Evolutionary conservation across 2,329 filamentous ascomycete genomes (phyloP), one percentile per base, ranked within the genome.

Genomic region (Metarhizium album): DNA sequence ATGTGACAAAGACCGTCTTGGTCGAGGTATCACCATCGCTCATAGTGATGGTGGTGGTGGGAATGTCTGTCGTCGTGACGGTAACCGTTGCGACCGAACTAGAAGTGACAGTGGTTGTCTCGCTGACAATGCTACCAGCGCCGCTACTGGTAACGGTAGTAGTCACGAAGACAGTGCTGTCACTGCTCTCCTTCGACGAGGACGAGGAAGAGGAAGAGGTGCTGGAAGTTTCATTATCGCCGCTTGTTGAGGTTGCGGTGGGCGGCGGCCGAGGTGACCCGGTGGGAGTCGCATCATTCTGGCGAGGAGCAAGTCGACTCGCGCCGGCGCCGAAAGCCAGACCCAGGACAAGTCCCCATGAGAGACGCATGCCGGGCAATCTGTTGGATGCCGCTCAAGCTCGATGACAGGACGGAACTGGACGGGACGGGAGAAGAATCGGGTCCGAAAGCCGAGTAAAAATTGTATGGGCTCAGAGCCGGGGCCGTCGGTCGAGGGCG

Each of bases 41-140:
- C 51, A 58, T 63, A 47, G 69, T 71, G 49, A 70, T 61, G 49
- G 67, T 70, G 20, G 55, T 59, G 35, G 68, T 71, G 45, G 58
- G 54, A 54, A 69, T 67, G 42, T 54, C 55, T 46, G 67, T 70
- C 13, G 57, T 59, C 22, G 67, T 69, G 22, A 68, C 57, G 47
- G 66, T 45, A 18, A 67, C 58, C 37, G 67, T 69, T 27, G 62
- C 61, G 27, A 62, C 51, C 4, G 60, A 62, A 35, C 56, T 59
- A 46, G 60, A 6, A 14, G 18, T 50, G 24, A 65, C 52, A 6
- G 65, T 68, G 3, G 63, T 65, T 18, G 57, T 58, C 13, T 53
- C 54, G 55, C 58, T 66, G 35, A 60, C 58, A 2, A 65, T 63
- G 46, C 55, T 55, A 47, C 54, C 61, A 43, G 53, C 60, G 31